These are phyloP conservation scores for Conidiobolus incongruus DNA, from an alignment of 371 early-diverging fungal genomes.

Conservation along the genomic window DNA sequence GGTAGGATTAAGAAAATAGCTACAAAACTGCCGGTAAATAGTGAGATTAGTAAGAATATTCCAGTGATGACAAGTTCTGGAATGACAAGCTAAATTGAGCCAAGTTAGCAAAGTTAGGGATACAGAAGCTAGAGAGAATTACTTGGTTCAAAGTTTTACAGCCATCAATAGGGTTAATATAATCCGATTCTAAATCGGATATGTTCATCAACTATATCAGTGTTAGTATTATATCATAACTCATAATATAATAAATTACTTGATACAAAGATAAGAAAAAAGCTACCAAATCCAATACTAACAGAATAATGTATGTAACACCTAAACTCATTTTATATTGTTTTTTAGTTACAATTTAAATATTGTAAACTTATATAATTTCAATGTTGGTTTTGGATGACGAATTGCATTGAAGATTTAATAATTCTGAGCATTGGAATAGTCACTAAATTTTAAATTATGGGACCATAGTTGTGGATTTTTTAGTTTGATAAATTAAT, in stretches of 20 bases:
- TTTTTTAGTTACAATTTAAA: no score
- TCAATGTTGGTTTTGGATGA: no score
- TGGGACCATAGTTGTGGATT: no score
- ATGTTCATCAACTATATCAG: constrained; percentile 8
- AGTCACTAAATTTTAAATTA: no score
- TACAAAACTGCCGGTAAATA: constrained; percentile 71
- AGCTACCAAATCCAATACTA: no score
- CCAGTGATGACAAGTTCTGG: constrained; percentile 77
- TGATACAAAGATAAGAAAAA: no score
- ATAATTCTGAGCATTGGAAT: no score
- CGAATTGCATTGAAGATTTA: no score
- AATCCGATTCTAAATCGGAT: constrained; percentile 87
- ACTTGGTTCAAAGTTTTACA: constrained; percentile 89
- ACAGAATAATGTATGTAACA: no score
- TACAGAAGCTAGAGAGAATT: constrained; percentile 4
- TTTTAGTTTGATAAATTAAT: no score
- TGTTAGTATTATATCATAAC: background rate
- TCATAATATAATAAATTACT: background rate
- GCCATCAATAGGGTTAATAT: constrained; percentile 95
- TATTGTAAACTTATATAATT: no score
- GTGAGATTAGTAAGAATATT: constrained; percentile 54
- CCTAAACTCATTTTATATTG: no score
- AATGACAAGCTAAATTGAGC: constrained; percentile 53
- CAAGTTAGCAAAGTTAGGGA: background rate
- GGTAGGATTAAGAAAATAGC: constrained; percentile 68